Conservation (phyloP, 1,284 basidiomycete genomes). For the Pulchroboletus neoregius region DNA sequence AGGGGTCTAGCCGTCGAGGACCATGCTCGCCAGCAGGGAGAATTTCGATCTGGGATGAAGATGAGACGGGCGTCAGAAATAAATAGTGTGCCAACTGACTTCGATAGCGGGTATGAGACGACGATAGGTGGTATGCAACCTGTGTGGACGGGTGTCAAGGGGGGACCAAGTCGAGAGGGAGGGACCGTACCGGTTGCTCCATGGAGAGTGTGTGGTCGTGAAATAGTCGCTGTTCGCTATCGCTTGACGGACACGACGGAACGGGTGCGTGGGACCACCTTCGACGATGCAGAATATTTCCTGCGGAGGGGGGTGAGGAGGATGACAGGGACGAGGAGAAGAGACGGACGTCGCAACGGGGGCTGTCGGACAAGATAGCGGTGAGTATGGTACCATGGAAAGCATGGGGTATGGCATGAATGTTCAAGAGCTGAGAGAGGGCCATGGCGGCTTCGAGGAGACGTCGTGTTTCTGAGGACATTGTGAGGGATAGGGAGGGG, state of each 20-base stretch:
- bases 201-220: conserved; percentile 45
- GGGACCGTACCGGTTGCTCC: conserved; percentile 47
- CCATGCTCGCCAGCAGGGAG: conserved; percentile 74
- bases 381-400: conserved; percentile 51
- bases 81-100: conserved; percentile 28
- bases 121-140: conserved; percentile 55
- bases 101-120: conserved; percentile 44
- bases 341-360: conserved; percentile 44
- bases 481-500: conserved; percentile 22
- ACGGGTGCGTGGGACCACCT: conserved; percentile 47
- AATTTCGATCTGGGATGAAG: conserved; percentile 63
- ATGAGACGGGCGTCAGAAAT: conserved; percentile 16
- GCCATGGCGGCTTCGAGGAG: conserved; percentile 49
- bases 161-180: conserved; percentile 20
- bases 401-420: conserved; percentile 46
- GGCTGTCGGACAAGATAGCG: conserved; percentile 45
- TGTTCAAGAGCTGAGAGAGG: conserved; percentile 42
- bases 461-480: conserved; percentile 46
- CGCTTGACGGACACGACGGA: conserved; percentile 53
- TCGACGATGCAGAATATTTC: conserved; percentile 58
- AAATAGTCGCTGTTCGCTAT: conserved; percentile 42
- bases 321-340: not conserved
- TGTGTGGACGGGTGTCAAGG: conserved; percentile 28
- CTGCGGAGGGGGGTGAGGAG: conserved; percentile 30
- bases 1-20: conserved; percentile 62